phyloP scores from a whole-genome alignment of 208 protist genomes.

The Leishmania mexicana region DNA sequence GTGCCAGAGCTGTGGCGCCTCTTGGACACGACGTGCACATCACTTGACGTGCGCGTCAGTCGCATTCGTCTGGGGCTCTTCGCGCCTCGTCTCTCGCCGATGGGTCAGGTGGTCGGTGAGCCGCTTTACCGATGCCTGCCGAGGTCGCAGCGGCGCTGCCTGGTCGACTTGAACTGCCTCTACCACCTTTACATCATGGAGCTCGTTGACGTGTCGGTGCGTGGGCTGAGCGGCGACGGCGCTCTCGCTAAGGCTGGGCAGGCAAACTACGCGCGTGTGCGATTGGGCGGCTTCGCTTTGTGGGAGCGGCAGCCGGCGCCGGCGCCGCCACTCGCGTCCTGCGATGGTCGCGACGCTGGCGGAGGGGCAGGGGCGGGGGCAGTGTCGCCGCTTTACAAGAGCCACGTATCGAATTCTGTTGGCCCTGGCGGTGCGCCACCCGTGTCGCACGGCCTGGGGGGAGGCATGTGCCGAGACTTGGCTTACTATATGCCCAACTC shows the following conservation, averaged over 20 bases:
- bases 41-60: slow-evolving; percentile 27
- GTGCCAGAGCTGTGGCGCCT: slow-evolving; percentile 22
- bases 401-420: slow-evolving; percentile 6
- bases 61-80: slow-evolving; percentile 39
- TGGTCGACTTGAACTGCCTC: slow-evolving; percentile 28
- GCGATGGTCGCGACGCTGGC: slow-evolving; percentile 1
- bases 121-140: slow-evolving; percentile 62
- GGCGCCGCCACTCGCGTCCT: neutral
- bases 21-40: slow-evolving; percentile 27
- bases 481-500: slow-evolving; percentile 19
- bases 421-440: neutral
- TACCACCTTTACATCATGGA: slow-evolving; percentile 42
- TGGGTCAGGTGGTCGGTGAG: slow-evolving; percentile 53
- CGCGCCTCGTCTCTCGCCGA: slow-evolving; percentile 63
- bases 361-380: neutral
- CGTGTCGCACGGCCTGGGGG: neutral
- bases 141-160: slow-evolving; percentile 17
- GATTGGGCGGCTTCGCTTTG: slow-evolving; percentile 15
- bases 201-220: slow-evolving; percentile 19
- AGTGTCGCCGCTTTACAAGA: slow-evolving; percentile 20
- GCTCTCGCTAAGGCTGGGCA: slow-evolving; percentile 8
- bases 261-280: slow-evolving; percentile 13
- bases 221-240: slow-evolving; percentile 20
- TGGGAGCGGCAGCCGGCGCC: slow-evolving; percentile 29
- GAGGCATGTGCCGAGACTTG: slow-evolving; percentile 10